These are phyloP conservation scores for Hypsizygus marmoreus DNA, from an alignment of 768 basidiomycete genomes.

Conservation along the genomic window DNA sequence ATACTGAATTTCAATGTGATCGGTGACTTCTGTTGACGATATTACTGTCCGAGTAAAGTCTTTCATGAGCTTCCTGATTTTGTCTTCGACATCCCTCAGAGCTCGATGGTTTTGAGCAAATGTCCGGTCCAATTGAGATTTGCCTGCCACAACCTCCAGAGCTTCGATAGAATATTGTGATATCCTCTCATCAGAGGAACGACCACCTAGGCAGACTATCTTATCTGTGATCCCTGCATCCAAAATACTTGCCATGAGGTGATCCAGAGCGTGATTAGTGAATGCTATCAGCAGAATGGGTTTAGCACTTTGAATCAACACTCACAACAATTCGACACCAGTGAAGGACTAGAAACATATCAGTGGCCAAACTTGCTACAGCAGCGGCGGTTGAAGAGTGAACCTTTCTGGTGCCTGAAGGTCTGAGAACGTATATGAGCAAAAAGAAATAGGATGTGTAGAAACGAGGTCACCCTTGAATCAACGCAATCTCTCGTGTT, in stretches of 20 bases:
- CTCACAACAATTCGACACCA: constrained; percentile 67
- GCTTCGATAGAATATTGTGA: constrained; percentile 60
- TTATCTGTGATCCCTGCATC: constrained; percentile 64
- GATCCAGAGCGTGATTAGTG: constrained; percentile 82
- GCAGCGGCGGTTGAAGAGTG: not conserved
- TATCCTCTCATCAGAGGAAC: constrained; percentile 62
- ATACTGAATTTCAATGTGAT: constrained; percentile 44
- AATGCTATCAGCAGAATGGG: constrained; percentile 62
- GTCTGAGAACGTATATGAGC: constrained; percentile 38
- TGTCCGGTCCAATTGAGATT: constrained; percentile 40
- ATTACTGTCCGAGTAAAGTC: constrained; percentile 35
- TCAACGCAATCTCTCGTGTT: constrained; percentile 60
- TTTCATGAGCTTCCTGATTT: constrained; percentile 50
- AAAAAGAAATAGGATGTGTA: not conserved
- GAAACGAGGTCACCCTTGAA: constrained; percentile 59
- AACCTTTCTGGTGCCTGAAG: constrained; percentile 81
- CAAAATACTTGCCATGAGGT: constrained; percentile 65
- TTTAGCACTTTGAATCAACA: constrained; percentile 51
- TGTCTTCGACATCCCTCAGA: constrained; percentile 46
- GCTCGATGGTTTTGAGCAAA: constrained; percentile 33
- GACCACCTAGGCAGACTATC: constrained; percentile 70
- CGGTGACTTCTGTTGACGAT: constrained; percentile 36
- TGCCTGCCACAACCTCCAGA: constrained; percentile 47
- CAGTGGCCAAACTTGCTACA: not conserved
- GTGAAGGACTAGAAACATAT: constrained; percentile 54